Conservation (phyloP, 2,329 filamentous ascomycete species). For the Penicillium sp. region DNA sequence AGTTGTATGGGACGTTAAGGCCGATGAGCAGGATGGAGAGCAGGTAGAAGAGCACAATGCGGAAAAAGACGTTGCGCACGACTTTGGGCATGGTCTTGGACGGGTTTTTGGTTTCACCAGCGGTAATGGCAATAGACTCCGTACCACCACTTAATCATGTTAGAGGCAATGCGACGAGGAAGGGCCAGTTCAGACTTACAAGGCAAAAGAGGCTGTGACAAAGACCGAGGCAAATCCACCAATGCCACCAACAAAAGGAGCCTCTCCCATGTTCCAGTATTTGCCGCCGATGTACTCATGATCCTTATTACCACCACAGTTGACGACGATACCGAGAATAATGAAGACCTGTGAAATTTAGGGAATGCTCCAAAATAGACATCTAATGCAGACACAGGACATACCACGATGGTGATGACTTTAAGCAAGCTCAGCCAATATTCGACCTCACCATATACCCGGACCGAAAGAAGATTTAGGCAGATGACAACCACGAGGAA, state of each 20-base stretch:
- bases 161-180: background rate
- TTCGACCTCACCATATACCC: slow-evolving; percentile 54
- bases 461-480: slow-evolving; percentile 55
- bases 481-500: slow-evolving; percentile 58
- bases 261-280: slow-evolving; percentile 59
- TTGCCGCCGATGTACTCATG: slow-evolving; percentile 59
- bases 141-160: slow-evolving; percentile 51
- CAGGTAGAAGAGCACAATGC: slow-evolving; percentile 58
- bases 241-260: slow-evolving; percentile 65
- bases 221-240: slow-evolving; percentile 66
- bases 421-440: slow-evolving; percentile 45
- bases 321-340: slow-evolving; percentile 61
- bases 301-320: slow-evolving; percentile 56
- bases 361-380: too few species aligned
- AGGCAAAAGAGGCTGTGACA: slow-evolving; percentile 63
- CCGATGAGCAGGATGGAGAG: slow-evolving; percentile 56
- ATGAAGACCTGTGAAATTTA: slow-evolving; percentile 54
- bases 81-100: slow-evolving; percentile 61
- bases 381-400: slow-evolving; percentile 11
- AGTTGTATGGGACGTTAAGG: slow-evolving; percentile 60
- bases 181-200: slow-evolving; percentile 30
- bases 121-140: slow-evolving; percentile 65
- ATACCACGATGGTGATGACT: slow-evolving; percentile 43
- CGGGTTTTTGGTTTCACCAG: slow-evolving; percentile 65
- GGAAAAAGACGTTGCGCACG: slow-evolving; percentile 66